Base-by-base conservation (phyloP, 106 monocot genomes). In the Triglochin maritima region DNA sequence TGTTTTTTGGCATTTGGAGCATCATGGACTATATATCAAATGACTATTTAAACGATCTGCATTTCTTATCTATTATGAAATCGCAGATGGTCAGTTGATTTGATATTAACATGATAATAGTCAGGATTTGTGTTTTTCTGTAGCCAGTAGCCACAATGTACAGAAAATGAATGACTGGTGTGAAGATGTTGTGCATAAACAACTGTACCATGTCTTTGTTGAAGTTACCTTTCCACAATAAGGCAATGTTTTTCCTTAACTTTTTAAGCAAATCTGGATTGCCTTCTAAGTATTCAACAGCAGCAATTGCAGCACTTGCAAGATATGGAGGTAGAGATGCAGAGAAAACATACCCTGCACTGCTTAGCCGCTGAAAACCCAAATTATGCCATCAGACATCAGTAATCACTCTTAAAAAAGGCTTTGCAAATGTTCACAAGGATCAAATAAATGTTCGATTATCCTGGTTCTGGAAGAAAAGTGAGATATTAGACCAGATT, bases 321-420 rank as follows among this genome's bases (percentile, higher is more conserved):
- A 90, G 86, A 78, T 90, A 90, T 8, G 86, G 90, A 61, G 91
- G 96, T 70, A 92, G 77, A 42, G 96, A 91, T n/a, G 92, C 92
- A 17, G 92, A 92, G 65, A 92, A 92, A 10, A 92, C 88, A 75
- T 88, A 92, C 11, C 88, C 96, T 59, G 96, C 71, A 61, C 91
- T 92, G 62, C 96, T 98, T 13, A 93, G 85, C 13, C 85, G 85
- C 93, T 93, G 78, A 60, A 79, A 78, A 54, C 63, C 54, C 6
- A 67, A 43, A 70, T 6, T 64, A 64, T 3, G 3, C 15, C 56
- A 54, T 47, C 48, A 65, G 4, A 16, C 17, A 65, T 7, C 47
- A 16, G 47, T n/a, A 55, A 55, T 12, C 49, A 49, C 14, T 7
- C 11, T 69, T 7, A 60, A 60, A 10, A 42, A 4, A 17, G 46